Base-by-base conservation (phyloP, 768 basidiomycete species). In the Boletus rex-veris region DNA sequence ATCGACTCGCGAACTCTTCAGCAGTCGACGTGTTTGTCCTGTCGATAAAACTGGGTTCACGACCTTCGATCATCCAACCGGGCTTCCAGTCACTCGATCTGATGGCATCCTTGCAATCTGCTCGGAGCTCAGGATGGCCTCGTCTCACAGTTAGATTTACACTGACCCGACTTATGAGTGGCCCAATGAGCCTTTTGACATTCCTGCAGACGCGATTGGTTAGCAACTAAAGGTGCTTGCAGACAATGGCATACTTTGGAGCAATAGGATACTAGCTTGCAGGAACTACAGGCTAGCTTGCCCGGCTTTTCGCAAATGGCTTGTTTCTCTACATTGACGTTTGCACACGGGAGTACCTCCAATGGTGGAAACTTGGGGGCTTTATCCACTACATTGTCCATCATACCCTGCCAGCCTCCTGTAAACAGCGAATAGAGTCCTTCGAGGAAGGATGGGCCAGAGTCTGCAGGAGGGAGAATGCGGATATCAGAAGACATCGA, bases 251-350 rank as follows among this genome's bases (percentile, higher is more conserved):
- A 36, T 44, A 60, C 66, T 55, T 65, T 73, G 9, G 77, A 79
- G 57, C 78, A 79, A 54, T 79, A 79, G 18, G 72, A 73, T 2
- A 77, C 76, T 15, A 78, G 58, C 45, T 56, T 70, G 58, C 77
- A 78, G 19, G 58, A 50, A 30, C 61, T 53, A 42, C 68, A 70
- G 10, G 65, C 48, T 28, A 59, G 53, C 15, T 58, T 71, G 5
- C 75, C 76, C 10, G 59, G 64, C 0, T 71, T 65, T 14, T 58
- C 42, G 52, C 75, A 77, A 19, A 21, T 48, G 14, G 39, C 50
- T 44, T 63, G 50, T n/a, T 58, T 59, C 1, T 57, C 45, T 7
- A 55, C 57, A 30, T 72, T 55, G 24, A 70, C 59, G 39, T 74
- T 73, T 15, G 75, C 75, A 36, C 75, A 76, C 6, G 70, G 74